Evolutionary conservation across 371 early-diverging fungal genomes (phyloP).

Genomic region (Enteropsectra breve): DNA sequence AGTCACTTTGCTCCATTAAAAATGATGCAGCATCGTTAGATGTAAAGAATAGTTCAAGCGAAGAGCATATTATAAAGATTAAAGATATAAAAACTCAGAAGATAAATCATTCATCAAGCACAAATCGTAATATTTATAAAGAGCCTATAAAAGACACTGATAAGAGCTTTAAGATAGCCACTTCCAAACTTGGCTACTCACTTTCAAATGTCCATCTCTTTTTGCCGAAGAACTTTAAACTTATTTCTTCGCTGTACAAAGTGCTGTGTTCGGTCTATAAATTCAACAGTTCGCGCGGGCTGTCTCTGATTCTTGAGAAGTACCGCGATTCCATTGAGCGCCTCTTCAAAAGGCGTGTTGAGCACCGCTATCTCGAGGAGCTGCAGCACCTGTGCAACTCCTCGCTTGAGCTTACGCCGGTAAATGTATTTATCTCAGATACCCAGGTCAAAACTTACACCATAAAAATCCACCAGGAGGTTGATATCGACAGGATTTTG

Average conservation of each 20-base stretch:
- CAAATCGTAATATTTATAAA: too few species aligned
- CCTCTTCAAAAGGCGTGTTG: conserved; percentile 28
- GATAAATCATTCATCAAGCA: too few species aligned
- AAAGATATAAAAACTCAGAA: too few species aligned
- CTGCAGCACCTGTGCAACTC: conserved; percentile 24
- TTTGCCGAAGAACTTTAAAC: conserved; percentile 29
- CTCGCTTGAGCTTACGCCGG: conserved; percentile 21
- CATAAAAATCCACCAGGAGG: conserved; percentile 15
- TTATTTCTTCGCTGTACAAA: conserved; percentile 30
- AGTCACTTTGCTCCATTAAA: too few species aligned
- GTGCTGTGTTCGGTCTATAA: conserved; percentile 30
- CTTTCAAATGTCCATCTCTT: neutral
- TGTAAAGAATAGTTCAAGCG: too few species aligned
- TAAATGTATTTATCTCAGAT: conserved; percentile 26
- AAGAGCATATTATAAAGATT: too few species aligned
- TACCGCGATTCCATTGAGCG: conserved; percentile 35
- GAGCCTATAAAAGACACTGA: too few species aligned
- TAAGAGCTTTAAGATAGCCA: neutral
- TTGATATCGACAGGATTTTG: conserved; percentile 29
- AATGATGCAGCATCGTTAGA: too few species aligned
- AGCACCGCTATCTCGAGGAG: conserved; percentile 29
- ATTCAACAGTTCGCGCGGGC: conserved; percentile 31
- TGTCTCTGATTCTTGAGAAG: conserved; percentile 35
- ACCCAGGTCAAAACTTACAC: conserved; percentile 35
- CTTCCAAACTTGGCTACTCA: neutral